Conservation (phyloP, 257 asterid species). For the Solanum gracilifrons region DNA sequence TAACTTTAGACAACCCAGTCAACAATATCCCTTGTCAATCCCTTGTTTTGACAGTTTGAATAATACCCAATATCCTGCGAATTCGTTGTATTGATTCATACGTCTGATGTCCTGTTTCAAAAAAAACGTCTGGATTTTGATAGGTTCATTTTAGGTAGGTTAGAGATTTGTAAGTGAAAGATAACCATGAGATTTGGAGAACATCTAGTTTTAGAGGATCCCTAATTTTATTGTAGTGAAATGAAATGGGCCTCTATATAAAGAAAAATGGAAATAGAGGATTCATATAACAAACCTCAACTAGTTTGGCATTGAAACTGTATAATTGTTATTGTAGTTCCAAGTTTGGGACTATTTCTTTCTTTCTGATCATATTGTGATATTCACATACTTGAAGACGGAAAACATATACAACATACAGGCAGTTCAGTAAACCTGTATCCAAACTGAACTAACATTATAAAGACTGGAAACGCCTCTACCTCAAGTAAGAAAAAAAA, state of each 20-base stretch:
- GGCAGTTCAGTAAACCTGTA: not conserved
- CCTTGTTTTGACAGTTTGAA: not conserved
- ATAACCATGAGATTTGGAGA: not conserved
- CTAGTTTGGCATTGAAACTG: not conserved
- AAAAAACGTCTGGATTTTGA: not conserved
- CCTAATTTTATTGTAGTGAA: not conserved
- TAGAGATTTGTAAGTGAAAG: not conserved
- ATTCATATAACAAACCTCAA: not conserved
- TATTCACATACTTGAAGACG: not conserved
- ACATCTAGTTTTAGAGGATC: not conserved
- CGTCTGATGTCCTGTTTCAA: not conserved
- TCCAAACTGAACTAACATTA: not conserved
- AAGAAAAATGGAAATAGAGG: not conserved
- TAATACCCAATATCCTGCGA: not conserved
- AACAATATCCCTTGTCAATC: not conserved
- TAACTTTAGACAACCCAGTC: not conserved
- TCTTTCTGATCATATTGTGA: not conserved
- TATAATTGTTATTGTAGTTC: not conserved
- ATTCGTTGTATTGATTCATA: not conserved
- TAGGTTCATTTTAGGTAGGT: not conserved
- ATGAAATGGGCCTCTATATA: not conserved
- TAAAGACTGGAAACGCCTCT: not conserved
- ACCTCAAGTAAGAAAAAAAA: not conserved
- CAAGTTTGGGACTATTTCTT: not conserved
- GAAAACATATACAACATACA: not conserved